Evolutionary conservation across 768 basidiomycete species (phyloP), one percentile per base, ranked within the genome.

Genomic region (Tricholoma flavovirens): DNA sequence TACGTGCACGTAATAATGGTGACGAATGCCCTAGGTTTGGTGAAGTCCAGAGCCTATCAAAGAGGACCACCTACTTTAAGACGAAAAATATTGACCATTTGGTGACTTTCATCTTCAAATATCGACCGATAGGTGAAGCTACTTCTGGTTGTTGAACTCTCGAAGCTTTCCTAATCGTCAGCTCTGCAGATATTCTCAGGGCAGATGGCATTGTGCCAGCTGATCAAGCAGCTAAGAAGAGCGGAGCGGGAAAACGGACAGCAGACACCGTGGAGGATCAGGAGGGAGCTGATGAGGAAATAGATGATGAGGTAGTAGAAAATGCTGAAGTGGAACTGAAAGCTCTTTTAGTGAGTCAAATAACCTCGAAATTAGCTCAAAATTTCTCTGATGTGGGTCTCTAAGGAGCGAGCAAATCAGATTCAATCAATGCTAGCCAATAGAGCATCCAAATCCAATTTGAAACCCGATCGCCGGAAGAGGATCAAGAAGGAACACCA

Each of bases 101-200:
- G n/a, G n/a, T 0, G 17, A 42, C 24, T 10, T 58, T 53, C 49
- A 62, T 56, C 58, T 59, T 57, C 49, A 45, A 59, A 55, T 53
- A 58, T 51, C 53, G 65, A 51, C 59, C 66, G 3, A 55, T 66
- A 3, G 63, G 66, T 63, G 19, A 45, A 61, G 55, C 33, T 26
- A 12, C 5, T 22, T 5, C 35, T 15, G 5, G 29, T 11, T 26
- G 24, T 26, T 26, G 2, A 26, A 5, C 24, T 26, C 5, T 26
- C 24, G 24, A 26, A 5, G 2, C 43, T 32, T 52, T 35, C 4
- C 24, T 26, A 24, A 19, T 15, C 5, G 4, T 21, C 29, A n/a
- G 22, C 11, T 7, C 51, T 8, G 24, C 21, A 56, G 55, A 50
- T 17, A 40, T 56, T 32, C 33, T 56, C 22, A 49, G 46, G 24